phyloP scores from a whole-genome alignment of 768 basidiomycete species.

The Psilocybe tampanensis region DNA sequence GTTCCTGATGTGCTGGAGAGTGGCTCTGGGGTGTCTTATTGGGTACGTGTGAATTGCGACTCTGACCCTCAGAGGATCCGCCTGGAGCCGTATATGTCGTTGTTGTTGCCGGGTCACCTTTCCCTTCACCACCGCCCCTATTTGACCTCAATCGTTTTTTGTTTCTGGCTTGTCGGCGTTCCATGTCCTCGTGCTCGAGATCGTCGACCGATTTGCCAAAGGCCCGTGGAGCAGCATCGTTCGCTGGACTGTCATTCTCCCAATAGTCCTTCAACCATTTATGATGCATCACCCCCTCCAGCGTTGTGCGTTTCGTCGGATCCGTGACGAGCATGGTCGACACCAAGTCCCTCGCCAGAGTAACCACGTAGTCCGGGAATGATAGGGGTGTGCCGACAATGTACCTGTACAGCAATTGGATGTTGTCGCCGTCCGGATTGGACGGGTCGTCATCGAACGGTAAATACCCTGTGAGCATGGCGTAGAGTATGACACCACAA shows the following conservation, averaged over 20 bases:
- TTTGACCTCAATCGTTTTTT: constrained; percentile 63
- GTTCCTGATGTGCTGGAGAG: constrained; percentile 38
- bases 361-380: constrained; percentile 96
- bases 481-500: constrained; percentile 94
- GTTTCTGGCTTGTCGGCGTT: constrained; percentile 43
- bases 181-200: constrained; percentile 25
- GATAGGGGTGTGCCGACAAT: constrained; percentile 96
- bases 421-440: constrained; percentile 99
- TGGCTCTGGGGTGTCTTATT: constrained; percentile 58
- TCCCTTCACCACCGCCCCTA: too few species aligned
- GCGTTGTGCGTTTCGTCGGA: constrained; percentile 75
- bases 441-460: constrained; percentile 99
- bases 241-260: constrained; percentile 55
- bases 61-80: constrained; percentile 31
- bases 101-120: too few species aligned
- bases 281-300: constrained; percentile 83
- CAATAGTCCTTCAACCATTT: constrained; percentile 78
- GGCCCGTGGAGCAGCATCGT: constrained; percentile 22
- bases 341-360: constrained; percentile 81
- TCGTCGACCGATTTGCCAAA: constrained; percentile 28
- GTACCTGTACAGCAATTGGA: constrained; percentile 97
- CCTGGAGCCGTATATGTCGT: constrained; percentile 39
- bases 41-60: constrained; percentile 31
- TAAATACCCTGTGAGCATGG: constrained; percentile 96
- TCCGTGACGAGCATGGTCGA: constrained; percentile 95